phyloP scores from a whole-genome alignment of 306 rosid genomes.

The Medicago lupulina region DNA sequence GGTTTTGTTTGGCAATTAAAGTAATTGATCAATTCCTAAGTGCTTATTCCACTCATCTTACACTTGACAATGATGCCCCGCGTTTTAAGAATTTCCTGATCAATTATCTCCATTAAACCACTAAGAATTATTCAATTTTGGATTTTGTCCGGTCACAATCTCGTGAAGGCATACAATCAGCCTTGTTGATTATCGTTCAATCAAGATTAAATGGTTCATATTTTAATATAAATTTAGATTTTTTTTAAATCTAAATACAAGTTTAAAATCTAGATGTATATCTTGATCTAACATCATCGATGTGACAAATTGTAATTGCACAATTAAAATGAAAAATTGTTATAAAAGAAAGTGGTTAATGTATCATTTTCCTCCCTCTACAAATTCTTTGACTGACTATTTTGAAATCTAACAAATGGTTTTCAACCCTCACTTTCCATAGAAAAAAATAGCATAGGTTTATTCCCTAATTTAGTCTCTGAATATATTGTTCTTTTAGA shows the following conservation, averaged over 20 bases:
- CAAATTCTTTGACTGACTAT: slow-evolving; percentile 5
- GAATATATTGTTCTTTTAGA: not conserved
- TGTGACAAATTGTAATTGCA: too few species aligned
- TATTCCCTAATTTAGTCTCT: slow-evolving; percentile 9
- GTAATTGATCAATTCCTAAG: slow-evolving; percentile 25
- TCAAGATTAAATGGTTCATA: too few species aligned
- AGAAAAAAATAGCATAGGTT: not conserved
- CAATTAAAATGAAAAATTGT: slow-evolving; percentile 21
- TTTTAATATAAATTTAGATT: too few species aligned
- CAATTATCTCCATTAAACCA: slow-evolving; percentile 40
- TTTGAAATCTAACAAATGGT: not conserved
- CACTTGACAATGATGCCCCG: slow-evolving; percentile 38
- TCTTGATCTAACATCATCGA: too few species aligned
- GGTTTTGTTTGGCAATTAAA: slow-evolving; percentile 39
- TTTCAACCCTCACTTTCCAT: slow-evolving; percentile 1
- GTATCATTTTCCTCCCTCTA: not conserved
- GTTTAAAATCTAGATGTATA: too few species aligned
- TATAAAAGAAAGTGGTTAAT: slow-evolving; percentile 17
- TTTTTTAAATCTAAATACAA: too few species aligned
- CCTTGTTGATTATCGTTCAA: too few species aligned
- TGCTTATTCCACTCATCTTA: slow-evolving; percentile 46
- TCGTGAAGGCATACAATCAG: too few species aligned
- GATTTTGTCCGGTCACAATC: too few species aligned
- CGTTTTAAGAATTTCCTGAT: slow-evolving; percentile 12
- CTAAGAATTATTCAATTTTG: too few species aligned